Conservation (phyloP, 2,329 filamentous ascomycete genomes). For the Stenocarpella maydis region DNA sequence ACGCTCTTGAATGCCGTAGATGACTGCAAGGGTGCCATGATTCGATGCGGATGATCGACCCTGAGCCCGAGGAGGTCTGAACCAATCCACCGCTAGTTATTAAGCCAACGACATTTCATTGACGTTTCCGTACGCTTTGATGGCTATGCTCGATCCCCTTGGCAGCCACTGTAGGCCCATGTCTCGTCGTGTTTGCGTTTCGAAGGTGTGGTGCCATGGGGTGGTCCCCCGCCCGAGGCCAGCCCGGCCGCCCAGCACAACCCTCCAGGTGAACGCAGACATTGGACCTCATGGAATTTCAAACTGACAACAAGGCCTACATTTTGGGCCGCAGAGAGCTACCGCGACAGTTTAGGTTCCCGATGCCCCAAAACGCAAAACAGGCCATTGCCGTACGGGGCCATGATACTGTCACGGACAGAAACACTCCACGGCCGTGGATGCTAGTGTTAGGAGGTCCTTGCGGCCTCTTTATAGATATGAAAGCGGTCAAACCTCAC, state of each 20-base stretch:
- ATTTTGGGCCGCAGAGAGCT: neutral
- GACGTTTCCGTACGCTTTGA: slow-evolving; percentile 4
- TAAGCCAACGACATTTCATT: neutral
- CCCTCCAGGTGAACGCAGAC: neutral
- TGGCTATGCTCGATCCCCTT: neutral
- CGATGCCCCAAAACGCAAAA: neutral
- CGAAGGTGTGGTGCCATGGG: neutral
- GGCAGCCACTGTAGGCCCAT: neutral
- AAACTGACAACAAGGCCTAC: neutral
- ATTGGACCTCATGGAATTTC: neutral
- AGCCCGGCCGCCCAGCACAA: neutral
- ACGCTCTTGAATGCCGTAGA: neutral
- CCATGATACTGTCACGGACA: slow-evolving; percentile 10
- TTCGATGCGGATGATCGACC: neutral
- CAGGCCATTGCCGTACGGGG: neutral
- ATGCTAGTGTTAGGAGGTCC: neutral
- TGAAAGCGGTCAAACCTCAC: neutral
- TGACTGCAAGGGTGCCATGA: no score
- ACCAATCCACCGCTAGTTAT: neutral
- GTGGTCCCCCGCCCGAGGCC: slow-evolving; percentile 10
- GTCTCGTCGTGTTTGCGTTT: slow-evolving; percentile 17
- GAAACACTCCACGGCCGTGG: neutral
- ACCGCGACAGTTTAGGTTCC: neutral
- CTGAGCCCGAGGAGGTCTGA: neutral
- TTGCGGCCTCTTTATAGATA: neutral